These are phyloP conservation scores for Penicillium hordei DNA, from an alignment of 2,329 filamentous ascomycete genomes.

Conservation along the genomic window DNA sequence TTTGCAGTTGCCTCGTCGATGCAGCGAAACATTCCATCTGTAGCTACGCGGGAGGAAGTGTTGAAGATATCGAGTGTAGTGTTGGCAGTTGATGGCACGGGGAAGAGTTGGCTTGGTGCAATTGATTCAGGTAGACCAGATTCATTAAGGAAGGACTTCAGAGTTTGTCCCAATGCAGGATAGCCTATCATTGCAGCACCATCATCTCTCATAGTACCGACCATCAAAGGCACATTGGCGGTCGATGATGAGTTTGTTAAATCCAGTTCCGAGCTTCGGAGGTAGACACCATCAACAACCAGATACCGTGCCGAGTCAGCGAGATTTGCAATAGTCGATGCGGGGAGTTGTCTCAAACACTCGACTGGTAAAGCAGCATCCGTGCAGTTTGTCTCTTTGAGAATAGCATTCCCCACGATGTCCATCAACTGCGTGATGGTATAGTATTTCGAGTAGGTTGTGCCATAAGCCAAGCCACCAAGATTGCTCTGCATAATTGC, in stretches of 20 bases:
- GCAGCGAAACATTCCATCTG: conserved; percentile 61
- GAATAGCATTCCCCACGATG: conserved; percentile 52
- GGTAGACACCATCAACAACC: conserved; percentile 23
- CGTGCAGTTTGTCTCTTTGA: conserved; percentile 55
- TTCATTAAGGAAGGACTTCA: conserved; percentile 48
- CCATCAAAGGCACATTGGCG: conserved; percentile 24
- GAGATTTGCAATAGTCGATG: conserved; percentile 12
- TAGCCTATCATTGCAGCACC: conserved; percentile 49
- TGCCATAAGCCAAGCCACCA: conserved; percentile 59
- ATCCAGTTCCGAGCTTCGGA: conserved; percentile 17
- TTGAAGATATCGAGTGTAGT: conserved; percentile 58
- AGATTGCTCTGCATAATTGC: conserved; percentile 44
- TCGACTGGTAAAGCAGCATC: conserved; percentile 46
- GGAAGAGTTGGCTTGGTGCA: conserved; percentile 26
- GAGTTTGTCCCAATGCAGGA: conserved; percentile 44
- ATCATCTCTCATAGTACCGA: conserved; percentile 26
- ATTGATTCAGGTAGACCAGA: conserved; percentile 11
- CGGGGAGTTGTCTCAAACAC: conserved; percentile 44
- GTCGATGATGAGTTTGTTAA: conserved; percentile 12
- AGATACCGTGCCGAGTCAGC: conserved; percentile 18
- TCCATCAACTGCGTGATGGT: conserved; percentile 55
- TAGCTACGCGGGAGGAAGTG: conserved; percentile 54
- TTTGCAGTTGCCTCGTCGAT: conserved; percentile 60
- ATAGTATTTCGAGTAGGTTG: conserved; percentile 59
- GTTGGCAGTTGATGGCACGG: conserved; percentile 50